Evolutionary conservation across 805 yeast genomes (phyloP).

Genomic region (Yamadazyma olivae): DNA sequence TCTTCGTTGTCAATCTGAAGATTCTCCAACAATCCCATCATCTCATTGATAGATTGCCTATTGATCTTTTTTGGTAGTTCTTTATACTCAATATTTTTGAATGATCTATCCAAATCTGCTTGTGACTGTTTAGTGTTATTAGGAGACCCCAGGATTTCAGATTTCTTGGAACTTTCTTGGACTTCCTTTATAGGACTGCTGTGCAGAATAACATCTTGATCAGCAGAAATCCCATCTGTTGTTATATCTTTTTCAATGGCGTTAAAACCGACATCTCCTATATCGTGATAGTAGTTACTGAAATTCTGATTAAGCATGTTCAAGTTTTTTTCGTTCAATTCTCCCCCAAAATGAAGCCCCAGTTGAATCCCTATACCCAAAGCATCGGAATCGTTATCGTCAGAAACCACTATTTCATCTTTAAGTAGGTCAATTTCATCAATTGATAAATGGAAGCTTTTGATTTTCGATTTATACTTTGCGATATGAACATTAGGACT

Average conservation of each 20-base stretch:
- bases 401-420: background rate
- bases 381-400: background rate
- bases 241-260: background rate
- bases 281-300: background rate
- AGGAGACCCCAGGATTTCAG: background rate
- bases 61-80: conserved; percentile 12
- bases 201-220: background rate
- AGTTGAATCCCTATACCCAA: background rate
- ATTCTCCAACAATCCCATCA: conserved; percentile 26
- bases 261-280: background rate
- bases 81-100: background rate
- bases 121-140: background rate
- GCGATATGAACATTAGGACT: conserved; percentile 7
- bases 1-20: conserved; percentile 10
- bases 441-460: conserved; percentile 13
- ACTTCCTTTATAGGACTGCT: background rate
- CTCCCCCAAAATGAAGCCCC: conserved; percentile 1
- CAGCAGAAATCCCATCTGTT: background rate
- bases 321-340: conserved; percentile 3
- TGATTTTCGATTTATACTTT: conserved; percentile 7
- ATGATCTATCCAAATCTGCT: background rate
- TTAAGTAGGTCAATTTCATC: conserved; percentile 10
- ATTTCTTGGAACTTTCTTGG: background rate
- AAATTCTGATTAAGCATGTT: background rate
- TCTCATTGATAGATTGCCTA: conserved; percentile 27